phyloP scores from a whole-genome alignment of 2,329 filamentous ascomycete species.

The Ceratocystis albifundus region DNA sequence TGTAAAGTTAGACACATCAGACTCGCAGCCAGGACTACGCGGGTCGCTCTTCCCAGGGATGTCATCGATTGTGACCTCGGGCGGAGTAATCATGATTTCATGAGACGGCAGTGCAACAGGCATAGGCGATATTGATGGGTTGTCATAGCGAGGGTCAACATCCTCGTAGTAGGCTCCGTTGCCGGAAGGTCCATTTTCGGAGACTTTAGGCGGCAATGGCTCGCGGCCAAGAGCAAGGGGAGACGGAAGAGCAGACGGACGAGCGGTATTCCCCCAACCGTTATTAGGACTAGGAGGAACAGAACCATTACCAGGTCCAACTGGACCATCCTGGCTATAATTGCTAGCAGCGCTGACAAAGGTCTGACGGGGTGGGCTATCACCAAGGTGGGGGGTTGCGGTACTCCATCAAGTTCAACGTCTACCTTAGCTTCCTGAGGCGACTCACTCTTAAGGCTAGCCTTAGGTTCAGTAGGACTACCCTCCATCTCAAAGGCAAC shows the following conservation, averaged over 20 bases:
- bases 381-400: conserved; percentile 44
- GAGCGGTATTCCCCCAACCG: conserved; percentile 28
- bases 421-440: conserved; percentile 29
- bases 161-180: conserved; percentile 70
- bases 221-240: conserved; percentile 27
- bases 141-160: conserved; percentile 73
- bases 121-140: conserved; percentile 25
- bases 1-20: conserved; percentile 76
- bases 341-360: conserved; percentile 56
- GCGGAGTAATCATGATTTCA: conserved; percentile 25
- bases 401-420: conserved; percentile 63
- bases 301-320: not conserved
- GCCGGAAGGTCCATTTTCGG: conserved; percentile 28
- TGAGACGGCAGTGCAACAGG: not conserved
- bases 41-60: conserved; percentile 43
- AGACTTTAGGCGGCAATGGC: conserved; percentile 3
- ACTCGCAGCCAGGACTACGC: conserved; percentile 58
- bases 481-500: conserved; percentile 63
- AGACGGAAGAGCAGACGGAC: conserved; percentile 33
- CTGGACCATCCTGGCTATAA: conserved; percentile 50
- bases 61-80: conserved; percentile 48
- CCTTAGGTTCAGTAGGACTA: conserved; percentile 26
- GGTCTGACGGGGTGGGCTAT: conserved; percentile 30
- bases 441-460: not conserved
- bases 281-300: conserved; percentile 4